phyloP scores from a whole-genome alignment of 2,329 filamentous ascomycete species.

The Pseudogymnoascus sp. region DNA sequence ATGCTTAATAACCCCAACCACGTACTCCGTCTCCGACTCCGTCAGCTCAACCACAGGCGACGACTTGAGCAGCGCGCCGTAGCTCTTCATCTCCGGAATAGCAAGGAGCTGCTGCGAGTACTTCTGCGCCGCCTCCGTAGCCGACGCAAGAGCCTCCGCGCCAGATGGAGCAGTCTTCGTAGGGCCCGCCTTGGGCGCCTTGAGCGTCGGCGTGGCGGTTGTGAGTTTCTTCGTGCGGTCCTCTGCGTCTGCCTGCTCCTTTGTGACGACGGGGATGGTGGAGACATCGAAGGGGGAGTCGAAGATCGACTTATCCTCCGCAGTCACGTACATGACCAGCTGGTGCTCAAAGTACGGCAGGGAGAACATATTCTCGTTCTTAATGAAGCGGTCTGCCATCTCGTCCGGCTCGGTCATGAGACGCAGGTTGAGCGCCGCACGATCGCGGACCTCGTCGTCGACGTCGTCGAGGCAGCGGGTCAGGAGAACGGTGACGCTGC shows the following conservation, averaged over 20 bases:
- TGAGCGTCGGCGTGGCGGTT: constrained; percentile 83
- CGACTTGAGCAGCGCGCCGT: constrained; percentile 87
- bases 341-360: constrained; percentile 94
- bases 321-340: constrained; percentile 94
- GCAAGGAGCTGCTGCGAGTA: constrained; percentile 80
- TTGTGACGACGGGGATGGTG: constrained; percentile 83
- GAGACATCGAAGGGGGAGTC: constrained; percentile 80
- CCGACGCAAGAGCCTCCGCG: constrained; percentile 67
- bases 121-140: constrained; percentile 74
- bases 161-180: constrained; percentile 61
- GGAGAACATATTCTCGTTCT: constrained; percentile 95
- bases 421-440: constrained; percentile 83
- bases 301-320: constrained; percentile 80
- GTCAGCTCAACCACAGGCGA: constrained; percentile 80
- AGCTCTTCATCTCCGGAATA: constrained; percentile 85
- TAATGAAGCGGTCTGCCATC: constrained; percentile 77
- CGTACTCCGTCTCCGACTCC: constrained; percentile 95
- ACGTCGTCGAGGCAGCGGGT: constrained; percentile 92
- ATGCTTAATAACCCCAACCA: constrained; percentile 89
- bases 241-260: constrained; percentile 92
- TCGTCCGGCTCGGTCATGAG: constrained; percentile 82
- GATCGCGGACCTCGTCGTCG: constrained; percentile 94
- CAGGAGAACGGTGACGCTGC: constrained; percentile 85
- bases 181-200: constrained; percentile 76
- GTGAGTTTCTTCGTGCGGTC: constrained; percentile 97